Conservation (phyloP, 306 rosid species). For the Inga laurina region DNA sequence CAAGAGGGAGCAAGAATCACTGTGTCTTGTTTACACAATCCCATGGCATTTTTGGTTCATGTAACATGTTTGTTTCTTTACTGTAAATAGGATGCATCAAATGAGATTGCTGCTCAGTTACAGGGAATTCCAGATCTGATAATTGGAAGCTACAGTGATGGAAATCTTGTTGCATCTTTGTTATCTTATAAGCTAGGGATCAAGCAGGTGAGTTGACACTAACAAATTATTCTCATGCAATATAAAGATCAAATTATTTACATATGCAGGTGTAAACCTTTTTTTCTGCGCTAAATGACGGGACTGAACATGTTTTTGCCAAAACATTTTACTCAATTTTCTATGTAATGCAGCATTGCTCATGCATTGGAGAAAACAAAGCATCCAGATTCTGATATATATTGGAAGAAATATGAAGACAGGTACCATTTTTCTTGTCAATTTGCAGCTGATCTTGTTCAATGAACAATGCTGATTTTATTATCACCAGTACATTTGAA, state of each 20-base stretch:
- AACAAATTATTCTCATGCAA: too few relatives aligned
- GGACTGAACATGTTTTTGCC: too few relatives aligned
- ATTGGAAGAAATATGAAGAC: slow-evolving; percentile 92
- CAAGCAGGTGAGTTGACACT: slow-evolving; percentile 59
- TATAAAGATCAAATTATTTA: too few relatives aligned
- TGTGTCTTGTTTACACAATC: too few relatives aligned
- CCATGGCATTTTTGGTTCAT: too few relatives aligned
- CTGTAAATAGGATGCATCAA: too few relatives aligned
- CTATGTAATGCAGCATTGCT: slow-evolving; percentile 85
- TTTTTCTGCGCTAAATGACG: too few relatives aligned
- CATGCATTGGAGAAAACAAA: slow-evolving; percentile 98
- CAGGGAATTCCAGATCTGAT: slow-evolving; percentile 95
- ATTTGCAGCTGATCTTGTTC: slow-evolving; percentile 98
- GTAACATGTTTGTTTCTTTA: too few relatives aligned
- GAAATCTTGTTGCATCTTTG: slow-evolving; percentile 93
- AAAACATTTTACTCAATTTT: too few relatives aligned
- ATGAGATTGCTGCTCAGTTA: slow-evolving; percentile 39
- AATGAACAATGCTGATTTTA: slow-evolving; percentile 97
- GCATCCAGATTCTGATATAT: slow-evolving; percentile 93
- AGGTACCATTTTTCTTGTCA: slow-evolving; percentile 95
- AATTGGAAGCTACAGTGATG: slow-evolving; percentile 98
- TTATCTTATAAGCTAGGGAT: slow-evolving; percentile 84
- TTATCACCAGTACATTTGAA: slow-evolving; percentile 95
- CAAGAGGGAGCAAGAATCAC: too few relatives aligned
- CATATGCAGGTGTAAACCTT: too few relatives aligned